Evolutionary conservation across 2,329 filamentous ascomycete genomes (phyloP).

Genomic region (Xylariaceae sp.): DNA sequence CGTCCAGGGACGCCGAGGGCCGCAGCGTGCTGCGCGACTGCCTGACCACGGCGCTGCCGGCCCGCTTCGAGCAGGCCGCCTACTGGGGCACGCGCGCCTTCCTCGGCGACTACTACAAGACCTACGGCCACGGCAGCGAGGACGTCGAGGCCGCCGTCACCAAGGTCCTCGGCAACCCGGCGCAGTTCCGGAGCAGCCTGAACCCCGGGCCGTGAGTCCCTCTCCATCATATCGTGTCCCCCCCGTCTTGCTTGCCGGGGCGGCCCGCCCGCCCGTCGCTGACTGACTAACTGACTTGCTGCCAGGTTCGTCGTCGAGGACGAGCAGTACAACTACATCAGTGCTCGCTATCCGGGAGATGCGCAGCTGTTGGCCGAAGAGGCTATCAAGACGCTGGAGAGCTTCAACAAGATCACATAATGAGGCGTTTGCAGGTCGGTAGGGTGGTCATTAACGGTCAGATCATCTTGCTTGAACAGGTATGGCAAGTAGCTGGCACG

Average conservation of each 20-base stretch:
- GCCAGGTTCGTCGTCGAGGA: constrained; percentile 41
- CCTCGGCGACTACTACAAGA: constrained; percentile 50
- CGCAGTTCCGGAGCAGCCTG: constrained; percentile 38
- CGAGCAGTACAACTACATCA: constrained; percentile 41
- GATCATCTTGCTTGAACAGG: no score
- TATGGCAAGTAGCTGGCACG: no score
- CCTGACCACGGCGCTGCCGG: constrained; percentile 40
- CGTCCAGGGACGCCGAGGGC: constrained; percentile 31
- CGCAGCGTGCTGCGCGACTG: constrained; percentile 40
- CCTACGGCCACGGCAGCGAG: constrained; percentile 42
- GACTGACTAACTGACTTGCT: no score
- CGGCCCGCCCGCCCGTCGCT: no score
- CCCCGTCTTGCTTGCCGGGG: no score
- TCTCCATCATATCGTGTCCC: no score
- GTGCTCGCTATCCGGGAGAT: constrained; percentile 38
- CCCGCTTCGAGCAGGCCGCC: constrained; percentile 39
- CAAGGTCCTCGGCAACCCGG: constrained; percentile 32
- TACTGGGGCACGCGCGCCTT: constrained; percentile 42
- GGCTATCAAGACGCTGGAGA: constrained; percentile 32
- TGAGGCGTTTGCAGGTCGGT: no score
- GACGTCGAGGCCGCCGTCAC: constrained; percentile 39
- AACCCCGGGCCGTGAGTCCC: constrained; percentile 32
- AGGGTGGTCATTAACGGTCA: no score
- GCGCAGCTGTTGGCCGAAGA: constrained; percentile 33
- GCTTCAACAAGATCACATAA: constrained; percentile 21